phyloP scores from a whole-genome alignment of 2,329 filamentous ascomycete species.

The Graphilbum fragrans region DNA sequence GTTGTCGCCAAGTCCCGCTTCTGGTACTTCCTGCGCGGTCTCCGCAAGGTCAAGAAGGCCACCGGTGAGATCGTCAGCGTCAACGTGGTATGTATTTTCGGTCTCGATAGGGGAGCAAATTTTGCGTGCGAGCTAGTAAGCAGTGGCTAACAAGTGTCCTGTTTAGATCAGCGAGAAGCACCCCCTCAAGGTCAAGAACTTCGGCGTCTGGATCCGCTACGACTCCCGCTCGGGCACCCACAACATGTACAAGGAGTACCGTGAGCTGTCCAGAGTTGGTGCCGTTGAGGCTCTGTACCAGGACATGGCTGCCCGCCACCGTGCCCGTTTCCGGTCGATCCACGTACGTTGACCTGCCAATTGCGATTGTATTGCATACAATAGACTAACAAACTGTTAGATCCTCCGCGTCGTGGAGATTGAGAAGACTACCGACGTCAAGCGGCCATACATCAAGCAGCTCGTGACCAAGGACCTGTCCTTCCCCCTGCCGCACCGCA shows the following conservation, averaged over 20 bases:
- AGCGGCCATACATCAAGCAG: conserved; percentile 99
- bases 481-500: conserved; percentile 97
- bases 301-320: conserved; percentile 99
- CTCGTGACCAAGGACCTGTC: conserved; percentile 87
- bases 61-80: conserved; percentile 97
- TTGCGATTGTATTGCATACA: not conserved
- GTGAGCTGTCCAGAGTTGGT: conserved; percentile 92
- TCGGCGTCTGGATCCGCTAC: conserved; percentile 99
- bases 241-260: conserved; percentile 99
- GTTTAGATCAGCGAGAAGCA: conserved; percentile 92
- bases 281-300: conserved; percentile 96
- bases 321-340: conserved; percentile 93
- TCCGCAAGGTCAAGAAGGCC: conserved; percentile 99
- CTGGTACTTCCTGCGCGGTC: conserved; percentile 99
- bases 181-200: conserved; percentile 99
- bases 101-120: not conserved
- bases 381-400: conserved; percentile 35
- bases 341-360: conserved; percentile 62
- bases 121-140: not conserved
- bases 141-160: not conserved
- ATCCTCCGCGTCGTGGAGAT: conserved; percentile 98
- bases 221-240: conserved; percentile 99
- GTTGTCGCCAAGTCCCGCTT: conserved; percentile 99
- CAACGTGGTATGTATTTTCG: conserved; percentile 62
- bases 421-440: conserved; percentile 87